Conservation (phyloP, 441 rosid genomes). For the Erysimum pusillum region DNA sequence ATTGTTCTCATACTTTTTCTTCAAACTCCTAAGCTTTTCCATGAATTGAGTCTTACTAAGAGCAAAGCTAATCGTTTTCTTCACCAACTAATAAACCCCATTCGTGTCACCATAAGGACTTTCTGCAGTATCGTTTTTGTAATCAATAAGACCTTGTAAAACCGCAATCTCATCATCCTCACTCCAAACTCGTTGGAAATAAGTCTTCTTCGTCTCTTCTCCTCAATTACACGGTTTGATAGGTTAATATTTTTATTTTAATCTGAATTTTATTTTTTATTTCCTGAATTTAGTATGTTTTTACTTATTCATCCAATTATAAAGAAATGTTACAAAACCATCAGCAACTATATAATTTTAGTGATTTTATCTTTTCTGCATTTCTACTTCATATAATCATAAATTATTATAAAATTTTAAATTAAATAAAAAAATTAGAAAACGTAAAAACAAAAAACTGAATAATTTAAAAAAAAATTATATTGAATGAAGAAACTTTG, state of each 20-base stretch:
- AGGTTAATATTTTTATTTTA: neutral
- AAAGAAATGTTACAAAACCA: neutral
- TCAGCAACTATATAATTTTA: too few relatives aligned
- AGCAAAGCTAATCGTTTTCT: conserved; percentile 53
- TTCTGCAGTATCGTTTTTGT: conserved; percentile 39
- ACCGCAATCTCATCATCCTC: conserved; percentile 59
- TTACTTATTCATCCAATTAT: neutral
- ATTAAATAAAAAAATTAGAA: neutral
- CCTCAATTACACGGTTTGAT: too few relatives aligned
- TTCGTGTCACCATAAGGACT: conserved; percentile 43
- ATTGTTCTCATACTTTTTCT: conserved; percentile 53
- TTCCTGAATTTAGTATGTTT: neutral
- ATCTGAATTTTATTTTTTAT: too few relatives aligned
- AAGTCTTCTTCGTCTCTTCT: conserved; percentile 49
- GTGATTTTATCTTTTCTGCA: too few relatives aligned
- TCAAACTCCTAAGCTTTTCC: conserved; percentile 58
- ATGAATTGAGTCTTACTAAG: conserved; percentile 48
- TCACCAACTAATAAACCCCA: conserved; percentile 52
- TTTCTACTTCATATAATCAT: neutral
- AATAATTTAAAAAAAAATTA: too few relatives aligned
- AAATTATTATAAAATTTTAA: neutral
- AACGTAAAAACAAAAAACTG: too few relatives aligned
- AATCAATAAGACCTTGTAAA: conserved; percentile 54
- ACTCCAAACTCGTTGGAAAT: conserved; percentile 56
- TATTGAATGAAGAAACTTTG: too few relatives aligned